Evolutionary conservation across 352 stramenopile genomes (phyloP).

Genomic region (Phytopythium boreale): DNA sequence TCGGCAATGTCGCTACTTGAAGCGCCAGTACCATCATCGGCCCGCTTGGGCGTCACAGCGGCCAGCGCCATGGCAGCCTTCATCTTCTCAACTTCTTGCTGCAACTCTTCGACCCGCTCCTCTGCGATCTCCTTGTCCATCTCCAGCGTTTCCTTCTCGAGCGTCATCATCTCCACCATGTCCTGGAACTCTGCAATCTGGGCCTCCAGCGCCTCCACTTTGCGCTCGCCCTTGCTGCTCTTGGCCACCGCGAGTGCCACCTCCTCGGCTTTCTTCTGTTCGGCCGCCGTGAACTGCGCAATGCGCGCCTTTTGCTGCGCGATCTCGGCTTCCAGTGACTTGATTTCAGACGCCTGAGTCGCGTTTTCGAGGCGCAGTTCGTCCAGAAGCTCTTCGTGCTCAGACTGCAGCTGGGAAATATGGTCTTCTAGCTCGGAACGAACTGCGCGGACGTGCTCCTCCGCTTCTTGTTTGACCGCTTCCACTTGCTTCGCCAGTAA

Average conservation of each 20-base stretch:
- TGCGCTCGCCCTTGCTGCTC: slow-evolving; percentile 58
- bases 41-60: slow-evolving; percentile 34
- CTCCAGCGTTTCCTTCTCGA: slow-evolving; percentile 86
- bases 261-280: slow-evolving; percentile 82
- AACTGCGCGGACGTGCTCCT: slow-evolving; percentile 56
- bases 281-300: slow-evolving; percentile 51
- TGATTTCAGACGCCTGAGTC: slow-evolving; percentile 54
- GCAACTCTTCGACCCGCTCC: slow-evolving; percentile 71
- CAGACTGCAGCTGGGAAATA: slow-evolving; percentile 42
- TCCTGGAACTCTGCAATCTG: slow-evolving; percentile 75
- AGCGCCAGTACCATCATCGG: slow-evolving; percentile 13
- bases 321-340: slow-evolving; percentile 61
- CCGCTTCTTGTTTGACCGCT: slow-evolving; percentile 45
- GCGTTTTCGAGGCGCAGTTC: slow-evolving; percentile 60
- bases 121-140: slow-evolving; percentile 90
- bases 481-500: slow-evolving; percentile 51
- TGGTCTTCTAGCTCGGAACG: slow-evolving; percentile 66
- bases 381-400: slow-evolving; percentile 55
- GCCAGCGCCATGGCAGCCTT: slow-evolving; percentile 59
- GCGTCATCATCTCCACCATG: slow-evolving; percentile 80
- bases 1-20: slow-evolving; percentile 43
- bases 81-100: slow-evolving; percentile 71
- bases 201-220: slow-evolving; percentile 61
- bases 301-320: slow-evolving; percentile 68
- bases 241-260: slow-evolving; percentile 70